Conservation (phyloP, 768 basidiomycete genomes). For the Pholiota molesta region DNA sequence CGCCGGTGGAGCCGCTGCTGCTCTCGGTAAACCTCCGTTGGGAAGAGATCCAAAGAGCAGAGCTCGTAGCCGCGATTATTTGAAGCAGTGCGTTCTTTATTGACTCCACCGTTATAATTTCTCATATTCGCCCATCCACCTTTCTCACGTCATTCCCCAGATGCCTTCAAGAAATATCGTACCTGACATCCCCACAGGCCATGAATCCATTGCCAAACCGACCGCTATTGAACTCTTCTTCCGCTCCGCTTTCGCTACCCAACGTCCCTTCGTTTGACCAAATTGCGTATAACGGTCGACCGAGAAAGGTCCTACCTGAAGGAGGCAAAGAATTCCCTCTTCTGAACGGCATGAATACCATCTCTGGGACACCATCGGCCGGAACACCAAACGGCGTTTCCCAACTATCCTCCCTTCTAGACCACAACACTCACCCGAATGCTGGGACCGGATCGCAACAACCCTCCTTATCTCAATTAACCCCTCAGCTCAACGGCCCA, state of each 20-base stretch:
- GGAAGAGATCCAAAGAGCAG: slow-evolving; percentile 95
- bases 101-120: not conserved
- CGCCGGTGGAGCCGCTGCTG: slow-evolving; percentile 44
- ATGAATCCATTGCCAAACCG: slow-evolving; percentile 95
- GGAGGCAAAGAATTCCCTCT: slow-evolving; percentile 70
- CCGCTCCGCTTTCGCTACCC: slow-evolving; percentile 65
- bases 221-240: slow-evolving; percentile 69
- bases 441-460: slow-evolving; percentile 43
- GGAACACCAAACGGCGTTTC: slow-evolving; percentile 46
- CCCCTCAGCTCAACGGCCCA: slow-evolving; percentile 39
- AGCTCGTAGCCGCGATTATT: slow-evolving; percentile 92
- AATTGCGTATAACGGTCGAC: slow-evolving; percentile 76
- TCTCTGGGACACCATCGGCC: slow-evolving; percentile 54
- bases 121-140: not conserved
- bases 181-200: slow-evolving; percentile 94
- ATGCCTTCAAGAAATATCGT: slow-evolving; percentile 97
- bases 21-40: slow-evolving; percentile 70
- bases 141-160: slow-evolving; percentile 37
- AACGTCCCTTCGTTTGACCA: slow-evolving; percentile 77
- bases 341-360: slow-evolving; percentile 60
- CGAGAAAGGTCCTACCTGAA: slow-evolving; percentile 80
- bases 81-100: slow-evolving; percentile 81
- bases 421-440: slow-evolving; percentile 51
- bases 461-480: slow-evolving; percentile 33
- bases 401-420: slow-evolving; percentile 45